Conservation (phyloP, 495 filamentous ascomycete genomes). For the Annulohypoxylon nitens region DNA sequence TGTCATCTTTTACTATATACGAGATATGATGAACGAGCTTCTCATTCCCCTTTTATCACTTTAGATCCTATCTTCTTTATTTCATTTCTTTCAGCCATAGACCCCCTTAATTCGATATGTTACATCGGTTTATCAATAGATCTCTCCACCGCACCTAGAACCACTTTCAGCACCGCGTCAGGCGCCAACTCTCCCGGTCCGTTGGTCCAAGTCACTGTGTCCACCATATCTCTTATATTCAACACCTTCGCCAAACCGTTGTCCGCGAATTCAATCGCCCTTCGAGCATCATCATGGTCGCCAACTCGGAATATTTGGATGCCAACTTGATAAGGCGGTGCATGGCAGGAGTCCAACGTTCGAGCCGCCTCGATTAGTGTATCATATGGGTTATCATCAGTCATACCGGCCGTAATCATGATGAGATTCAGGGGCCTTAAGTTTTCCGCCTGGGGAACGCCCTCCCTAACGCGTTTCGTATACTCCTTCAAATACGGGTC, state of each 20-base stretch:
- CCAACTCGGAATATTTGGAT: constrained; percentile 94
- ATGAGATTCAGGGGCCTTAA: constrained; percentile 87
- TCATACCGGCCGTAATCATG: constrained; percentile 83
- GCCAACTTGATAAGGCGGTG: constrained; percentile 81
- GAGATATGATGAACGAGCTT: background rate
- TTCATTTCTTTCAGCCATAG: background rate
- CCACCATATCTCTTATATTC: constrained; percentile 81
- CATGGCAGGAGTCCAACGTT: constrained; percentile 75
- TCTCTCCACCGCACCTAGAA: constrained; percentile 70
- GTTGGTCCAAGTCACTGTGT: constrained; percentile 78
- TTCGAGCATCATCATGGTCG: constrained; percentile 69
- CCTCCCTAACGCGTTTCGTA: constrained; percentile 36
- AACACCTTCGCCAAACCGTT: constrained; percentile 68
- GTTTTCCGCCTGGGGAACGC: constrained; percentile 11
- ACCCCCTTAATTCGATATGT: background rate
- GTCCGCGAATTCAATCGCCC: constrained; percentile 75
- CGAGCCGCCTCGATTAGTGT: constrained; percentile 74
- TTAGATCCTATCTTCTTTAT: background rate
- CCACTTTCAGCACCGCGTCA: constrained; percentile 77
- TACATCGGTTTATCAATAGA: constrained; percentile 37
- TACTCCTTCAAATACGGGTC: constrained; percentile 64
- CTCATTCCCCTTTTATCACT: background rate
- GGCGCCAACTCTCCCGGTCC: constrained; percentile 49
- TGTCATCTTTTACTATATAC: background rate
- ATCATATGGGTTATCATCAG: constrained; percentile 78